phyloP scores from a whole-genome alignment of 805 yeast genomes.

The Metschnikowia henanensis region DNA sequence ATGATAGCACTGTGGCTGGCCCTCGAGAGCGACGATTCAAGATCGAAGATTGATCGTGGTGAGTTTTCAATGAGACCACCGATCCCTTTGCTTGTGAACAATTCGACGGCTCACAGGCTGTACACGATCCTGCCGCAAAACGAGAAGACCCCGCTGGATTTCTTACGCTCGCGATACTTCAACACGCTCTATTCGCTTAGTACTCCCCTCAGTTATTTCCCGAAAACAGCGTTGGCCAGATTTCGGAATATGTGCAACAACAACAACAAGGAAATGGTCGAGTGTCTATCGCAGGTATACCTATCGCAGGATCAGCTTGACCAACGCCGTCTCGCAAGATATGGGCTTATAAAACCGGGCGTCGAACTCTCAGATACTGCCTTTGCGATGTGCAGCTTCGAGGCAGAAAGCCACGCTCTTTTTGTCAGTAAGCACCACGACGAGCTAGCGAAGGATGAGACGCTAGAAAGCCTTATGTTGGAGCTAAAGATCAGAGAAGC shows the following conservation, averaged over 20 bases:
- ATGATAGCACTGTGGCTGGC: slow-evolving; percentile 2
- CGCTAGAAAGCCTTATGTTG: slow-evolving; percentile 28
- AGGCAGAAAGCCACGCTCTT: slow-evolving; percentile 24
- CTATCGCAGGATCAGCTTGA: slow-evolving; percentile 42
- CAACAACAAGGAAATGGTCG: slow-evolving; percentile 18
- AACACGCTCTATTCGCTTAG: slow-evolving; percentile 37
- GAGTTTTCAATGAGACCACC: slow-evolving; percentile 21
- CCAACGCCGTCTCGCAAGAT: slow-evolving; percentile 37
- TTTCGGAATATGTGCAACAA: slow-evolving; percentile 42
- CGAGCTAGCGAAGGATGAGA: slow-evolving; percentile 16
- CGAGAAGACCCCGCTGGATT: slow-evolving; percentile 28
- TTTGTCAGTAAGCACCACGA: slow-evolving; percentile 16
- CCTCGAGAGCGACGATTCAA: neutral
- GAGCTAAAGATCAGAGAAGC: slow-evolving; percentile 55
- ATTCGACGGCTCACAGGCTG: neutral
- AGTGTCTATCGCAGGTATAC: slow-evolving; percentile 29
- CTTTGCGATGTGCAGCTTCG: slow-evolving; percentile 19
- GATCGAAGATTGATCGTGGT: neutral
- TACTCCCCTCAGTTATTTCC: slow-evolving; percentile 43
- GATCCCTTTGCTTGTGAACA: neutral
- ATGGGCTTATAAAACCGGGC: slow-evolving; percentile 21
- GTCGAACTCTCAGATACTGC: neutral
- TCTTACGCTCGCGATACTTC: slow-evolving; percentile 35
- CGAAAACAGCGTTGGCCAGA: slow-evolving; percentile 51
- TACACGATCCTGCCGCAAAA: slow-evolving; percentile 17